These are phyloP conservation scores for Xylariaceae sp. DNA, from an alignment of 2,329 filamentous ascomycete genomes.

Conservation along the genomic window DNA sequence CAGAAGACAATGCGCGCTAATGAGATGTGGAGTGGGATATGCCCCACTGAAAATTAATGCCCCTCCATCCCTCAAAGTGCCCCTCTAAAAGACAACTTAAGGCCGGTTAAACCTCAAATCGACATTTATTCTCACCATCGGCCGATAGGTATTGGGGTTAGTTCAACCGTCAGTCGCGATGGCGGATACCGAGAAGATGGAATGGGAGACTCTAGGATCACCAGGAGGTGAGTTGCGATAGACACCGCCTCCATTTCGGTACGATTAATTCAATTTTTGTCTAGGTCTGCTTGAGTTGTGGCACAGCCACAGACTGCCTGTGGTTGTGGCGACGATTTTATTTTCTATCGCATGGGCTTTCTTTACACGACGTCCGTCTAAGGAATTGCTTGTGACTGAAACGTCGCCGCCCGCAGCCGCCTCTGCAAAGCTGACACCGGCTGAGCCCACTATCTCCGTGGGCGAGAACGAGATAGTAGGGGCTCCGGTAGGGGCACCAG, in stretches of 20 bases:
- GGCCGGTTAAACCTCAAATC: background rate
- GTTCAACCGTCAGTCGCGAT: slow-evolving; percentile 5
- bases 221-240: slow-evolving; percentile 3
- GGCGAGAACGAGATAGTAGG: too few relatives aligned
- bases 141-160: slow-evolving; percentile 1
- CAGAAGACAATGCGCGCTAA: too few relatives aligned
- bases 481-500: slow-evolving; percentile 1
- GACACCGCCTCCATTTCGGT: background rate
- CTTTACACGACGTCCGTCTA: slow-evolving; percentile 17
- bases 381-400: slow-evolving; percentile 21
- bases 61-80: slow-evolving; percentile 6
- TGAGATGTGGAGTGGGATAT: too few relatives aligned
- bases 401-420: slow-evolving; percentile 12
- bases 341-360: slow-evolving; percentile 10
- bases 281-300: slow-evolving; percentile 16
- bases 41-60: slow-evolving; percentile 1
- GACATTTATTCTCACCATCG: slow-evolving; percentile 3
- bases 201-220: slow-evolving; percentile 1
- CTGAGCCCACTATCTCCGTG: background rate
- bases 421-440: slow-evolving; percentile 7
- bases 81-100: slow-evolving; percentile 10
- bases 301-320: slow-evolving; percentile 15
- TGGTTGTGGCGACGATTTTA: slow-evolving; percentile 9
- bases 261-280: slow-evolving; percentile 2
- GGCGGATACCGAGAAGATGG: slow-evolving; percentile 7